Evolutionary conservation across 169 alveolate species (phyloP).

Genomic region (Blepharisma undulans): DNA sequence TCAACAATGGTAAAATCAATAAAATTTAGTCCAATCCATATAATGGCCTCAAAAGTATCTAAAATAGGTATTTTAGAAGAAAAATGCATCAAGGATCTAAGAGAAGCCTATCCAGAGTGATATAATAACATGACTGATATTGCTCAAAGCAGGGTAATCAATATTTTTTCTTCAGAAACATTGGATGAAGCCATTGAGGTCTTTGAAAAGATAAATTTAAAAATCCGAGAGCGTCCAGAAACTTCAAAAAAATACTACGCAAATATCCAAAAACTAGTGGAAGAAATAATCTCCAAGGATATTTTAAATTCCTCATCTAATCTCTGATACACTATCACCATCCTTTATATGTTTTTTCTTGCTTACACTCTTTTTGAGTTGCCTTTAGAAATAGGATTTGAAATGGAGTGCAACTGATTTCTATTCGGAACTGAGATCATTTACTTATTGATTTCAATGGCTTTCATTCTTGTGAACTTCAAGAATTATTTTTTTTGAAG

Average conservation of each 20-base stretch:
- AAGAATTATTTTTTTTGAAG: neutral
- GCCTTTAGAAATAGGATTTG: conserved; percentile 53
- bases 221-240: neutral
- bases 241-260: neutral
- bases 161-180: neutral
- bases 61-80: conserved; percentile 43
- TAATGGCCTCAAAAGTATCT: conserved; percentile 43
- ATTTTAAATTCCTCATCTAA: neutral
- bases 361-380: conserved; percentile 42
- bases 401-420: neutral
- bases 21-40: conserved; percentile 41
- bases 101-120: conserved; percentile 58
- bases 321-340: neutral
- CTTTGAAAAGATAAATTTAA: neutral
- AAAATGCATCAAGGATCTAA: conserved; percentile 32
- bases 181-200: neutral
- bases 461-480: neutral
- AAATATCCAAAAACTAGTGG: neutral
- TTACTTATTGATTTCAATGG: neutral
- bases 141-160: neutral
- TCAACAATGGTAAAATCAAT: neutral
- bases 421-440: neutral
- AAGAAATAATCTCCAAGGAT: neutral
- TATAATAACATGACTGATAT: neutral
- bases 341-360: conserved; percentile 40